Base-by-base conservation (phyloP, 75 land plant genomes). In the Selaginella tamariscina region DNA sequence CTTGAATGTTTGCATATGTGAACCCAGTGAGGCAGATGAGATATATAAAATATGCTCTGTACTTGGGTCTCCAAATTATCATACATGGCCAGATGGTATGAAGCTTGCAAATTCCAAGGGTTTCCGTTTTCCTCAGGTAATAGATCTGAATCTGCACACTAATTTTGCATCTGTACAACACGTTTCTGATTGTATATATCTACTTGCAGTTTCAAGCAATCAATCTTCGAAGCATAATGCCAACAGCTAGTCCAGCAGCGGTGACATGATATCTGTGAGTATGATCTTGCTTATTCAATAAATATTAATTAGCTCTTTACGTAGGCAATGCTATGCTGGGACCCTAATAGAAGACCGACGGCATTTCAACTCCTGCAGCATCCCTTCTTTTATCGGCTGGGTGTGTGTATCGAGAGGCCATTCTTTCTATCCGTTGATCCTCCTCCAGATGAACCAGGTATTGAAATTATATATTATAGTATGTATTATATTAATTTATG, bases 11-110 rank as follows among this genome's bases (percentile, higher is more conserved):
- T n/a, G n/a, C n/a, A n/a, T n/a, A n/a, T n/a, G n/a, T n/a, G n/a
- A n/a, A n/a, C n/a, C 11, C 49, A 59, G 62, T 59, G 62, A 59
- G 23, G 62, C 62, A 59, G 62, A 59, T n/a, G 62, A 59, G 26
- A 59, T 59, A 2, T 59, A 23, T n/a, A 59, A 59, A 59, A 59
- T 59, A 59, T 59, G 62, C n/a, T 59, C 62, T 59, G 62, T 59
- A 2, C 62, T 59, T 59, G 62, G 62, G n/a, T 59, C 62, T 21
- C 62, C 62, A n/a, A 59, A 59, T n/a, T 26, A 59, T 21, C 62
- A 59, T 8, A 59, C 62, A 8, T 59, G 62, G 62, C 26, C 62
- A n/a, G 27, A 27, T 23, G 62, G 62, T 2, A 59, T 59, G 62
- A 5, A 59, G 21, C 62, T 59, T n/a, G 62, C 62, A 8, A n/a